Evolutionary conservation across 176 grass and related monocot genomes (phyloP).

Genomic region (Eleusine indica): DNA sequence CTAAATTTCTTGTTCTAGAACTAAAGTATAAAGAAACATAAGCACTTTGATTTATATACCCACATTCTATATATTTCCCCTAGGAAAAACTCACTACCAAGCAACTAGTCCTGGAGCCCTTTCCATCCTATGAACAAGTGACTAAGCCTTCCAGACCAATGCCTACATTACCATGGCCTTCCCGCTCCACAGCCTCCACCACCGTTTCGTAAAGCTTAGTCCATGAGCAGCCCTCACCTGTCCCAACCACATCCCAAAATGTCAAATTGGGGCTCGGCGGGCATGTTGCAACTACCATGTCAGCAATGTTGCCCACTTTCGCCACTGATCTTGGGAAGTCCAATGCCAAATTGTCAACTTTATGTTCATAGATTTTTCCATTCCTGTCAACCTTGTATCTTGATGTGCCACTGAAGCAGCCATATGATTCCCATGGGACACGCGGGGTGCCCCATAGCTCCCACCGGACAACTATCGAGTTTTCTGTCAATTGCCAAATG

Average conservation of each 20-base stretch:
- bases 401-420: constrained; percentile 86
- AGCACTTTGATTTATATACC: constrained; percentile 28
- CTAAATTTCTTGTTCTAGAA: constrained; percentile 48
- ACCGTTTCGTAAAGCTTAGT: constrained; percentile 79
- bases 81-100: constrained; percentile 41
- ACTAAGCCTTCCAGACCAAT: constrained; percentile 63
- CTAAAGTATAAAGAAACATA: constrained; percentile 40
- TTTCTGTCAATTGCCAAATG: constrained; percentile 88
- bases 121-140: constrained; percentile 71
- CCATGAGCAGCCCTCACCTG: constrained; percentile 70
- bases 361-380: constrained; percentile 98
- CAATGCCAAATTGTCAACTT: constrained; percentile 90
- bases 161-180: constrained; percentile 14
- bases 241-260: constrained; percentile 56
- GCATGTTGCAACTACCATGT: constrained; percentile 70
- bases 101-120: constrained; percentile 35
- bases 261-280: constrained; percentile 70
- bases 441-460: constrained; percentile 75
- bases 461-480: constrained; percentile 88
- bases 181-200: constrained; percentile 64
- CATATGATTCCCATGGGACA: constrained; percentile 92
- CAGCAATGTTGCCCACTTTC: constrained; percentile 59
- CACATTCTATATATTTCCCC: constrained; percentile 54
- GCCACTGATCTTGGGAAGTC: constrained; percentile 72
- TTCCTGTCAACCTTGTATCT: constrained; percentile 84